phyloP scores from a whole-genome alignment of 768 basidiomycete genomes.

The Tulasnella sp. region DNA sequence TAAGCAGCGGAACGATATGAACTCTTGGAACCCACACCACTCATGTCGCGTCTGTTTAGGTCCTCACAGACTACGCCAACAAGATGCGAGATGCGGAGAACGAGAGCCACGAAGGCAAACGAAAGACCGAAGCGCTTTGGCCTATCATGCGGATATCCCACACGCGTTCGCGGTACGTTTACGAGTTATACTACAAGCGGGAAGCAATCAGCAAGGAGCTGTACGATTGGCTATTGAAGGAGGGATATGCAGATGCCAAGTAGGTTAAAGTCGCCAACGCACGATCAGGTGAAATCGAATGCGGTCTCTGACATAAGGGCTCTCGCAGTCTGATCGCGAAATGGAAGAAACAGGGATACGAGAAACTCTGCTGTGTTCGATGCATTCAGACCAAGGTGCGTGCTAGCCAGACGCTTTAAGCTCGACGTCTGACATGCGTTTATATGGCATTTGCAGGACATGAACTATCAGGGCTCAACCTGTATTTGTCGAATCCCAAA shows the following conservation, averaged over 20 bases:
- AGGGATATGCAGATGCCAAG: slow-evolving; percentile 96
- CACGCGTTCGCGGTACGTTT: slow-evolving; percentile 91
- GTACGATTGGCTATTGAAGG: slow-evolving; percentile 96
- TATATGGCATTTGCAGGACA: slow-evolving; percentile 48
- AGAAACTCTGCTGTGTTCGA: slow-evolving; percentile 92
- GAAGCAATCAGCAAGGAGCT: slow-evolving; percentile 85
- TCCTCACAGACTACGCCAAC: slow-evolving; percentile 96
- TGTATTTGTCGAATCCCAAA: slow-evolving; percentile 98
- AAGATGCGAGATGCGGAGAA: slow-evolving; percentile 99
- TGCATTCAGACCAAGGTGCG: slow-evolving; percentile 88
- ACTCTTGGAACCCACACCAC: not conserved
- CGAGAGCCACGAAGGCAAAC: slow-evolving; percentile 96
- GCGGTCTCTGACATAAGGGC: no score
- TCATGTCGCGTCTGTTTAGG: slow-evolving; percentile 34
- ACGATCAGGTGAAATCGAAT: not conserved
- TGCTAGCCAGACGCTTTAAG: not conserved
- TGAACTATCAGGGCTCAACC: slow-evolving; percentile 98
- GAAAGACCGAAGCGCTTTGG: slow-evolving; percentile 87
- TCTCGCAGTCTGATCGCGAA: slow-evolving; percentile 97
- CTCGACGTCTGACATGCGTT: no score
- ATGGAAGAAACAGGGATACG: slow-evolving; percentile 98
- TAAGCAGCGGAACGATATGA: slow-evolving; percentile 29
- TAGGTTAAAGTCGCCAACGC: no score
- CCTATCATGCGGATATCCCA: slow-evolving; percentile 98
- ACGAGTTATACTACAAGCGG: slow-evolving; percentile 97